phyloP scores from a whole-genome alignment of 768 basidiomycete species.

The Panus rudis region DNA sequence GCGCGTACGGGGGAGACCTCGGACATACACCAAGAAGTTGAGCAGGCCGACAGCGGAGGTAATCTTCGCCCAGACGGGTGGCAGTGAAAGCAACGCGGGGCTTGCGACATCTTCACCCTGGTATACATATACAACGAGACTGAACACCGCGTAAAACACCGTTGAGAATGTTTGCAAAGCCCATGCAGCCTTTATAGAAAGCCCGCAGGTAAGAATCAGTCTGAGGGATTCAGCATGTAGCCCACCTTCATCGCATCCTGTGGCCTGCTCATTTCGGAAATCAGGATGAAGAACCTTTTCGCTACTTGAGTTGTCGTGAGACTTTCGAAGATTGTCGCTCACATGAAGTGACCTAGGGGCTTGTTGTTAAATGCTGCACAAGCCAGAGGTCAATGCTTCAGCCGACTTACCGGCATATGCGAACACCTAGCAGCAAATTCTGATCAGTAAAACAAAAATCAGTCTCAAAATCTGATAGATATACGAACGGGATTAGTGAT shows the following conservation, averaged over 20 bases:
- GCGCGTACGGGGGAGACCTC: neutral
- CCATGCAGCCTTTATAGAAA: conserved; percentile 39
- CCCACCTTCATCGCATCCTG: conserved; percentile 50
- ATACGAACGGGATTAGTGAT: conserved; percentile 43
- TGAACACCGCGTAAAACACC: conserved; percentile 42
- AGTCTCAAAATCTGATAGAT: neutral
- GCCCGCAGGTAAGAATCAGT: neutral
- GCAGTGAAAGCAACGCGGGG: conserved; percentile 40
- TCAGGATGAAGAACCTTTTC: conserved; percentile 52
- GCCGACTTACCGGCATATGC: conserved; percentile 40
- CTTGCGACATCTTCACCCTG: conserved; percentile 41
- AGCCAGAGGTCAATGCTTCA: neutral
- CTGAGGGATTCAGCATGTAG: neutral
- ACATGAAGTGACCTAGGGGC: conserved; percentile 45
- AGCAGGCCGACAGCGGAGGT: conserved; percentile 41
- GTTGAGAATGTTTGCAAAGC: conserved; percentile 48
- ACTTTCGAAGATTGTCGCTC: conserved; percentile 6
- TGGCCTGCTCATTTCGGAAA: conserved; percentile 47
- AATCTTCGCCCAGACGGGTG: conserved; percentile 43
- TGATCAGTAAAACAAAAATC: neutral
- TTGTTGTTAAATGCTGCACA: neutral
- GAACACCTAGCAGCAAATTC: conserved; percentile 34
- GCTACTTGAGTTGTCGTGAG: neutral
- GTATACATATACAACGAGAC: conserved; percentile 34
- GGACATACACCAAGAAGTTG: conserved; percentile 43